Evolutionary conservation across 257 asterid genomes (phyloP).

Genomic region (Lithospermum erythrorhizon): DNA sequence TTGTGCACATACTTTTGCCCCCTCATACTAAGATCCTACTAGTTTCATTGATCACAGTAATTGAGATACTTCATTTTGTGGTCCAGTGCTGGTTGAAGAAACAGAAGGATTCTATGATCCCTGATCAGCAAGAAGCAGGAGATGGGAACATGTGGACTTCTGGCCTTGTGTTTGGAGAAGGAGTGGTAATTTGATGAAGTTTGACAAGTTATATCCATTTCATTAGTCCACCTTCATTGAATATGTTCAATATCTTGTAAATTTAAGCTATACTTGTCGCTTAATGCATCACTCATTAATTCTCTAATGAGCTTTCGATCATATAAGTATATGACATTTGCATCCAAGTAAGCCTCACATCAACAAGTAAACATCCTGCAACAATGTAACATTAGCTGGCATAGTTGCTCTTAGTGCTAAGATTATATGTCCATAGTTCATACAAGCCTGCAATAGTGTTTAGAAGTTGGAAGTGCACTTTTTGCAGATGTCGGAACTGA

Average conservation of each 20-base stretch:
- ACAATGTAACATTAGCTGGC: not conserved
- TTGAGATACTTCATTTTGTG: conserved; percentile 12
- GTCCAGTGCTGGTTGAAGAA: conserved; percentile 94
- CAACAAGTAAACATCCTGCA: too few relatives aligned
- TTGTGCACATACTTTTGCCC: not conserved
- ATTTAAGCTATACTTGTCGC: too few relatives aligned
- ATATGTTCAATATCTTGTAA: not conserved
- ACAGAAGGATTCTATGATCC: conserved; percentile 66
- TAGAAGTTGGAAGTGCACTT: not conserved
- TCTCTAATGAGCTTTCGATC: not conserved
- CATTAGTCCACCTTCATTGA: not conserved
- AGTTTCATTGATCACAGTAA: too few relatives aligned
- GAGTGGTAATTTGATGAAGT: conserved; percentile 44
- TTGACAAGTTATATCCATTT: not conserved
- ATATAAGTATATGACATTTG: not conserved
- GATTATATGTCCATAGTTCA: not conserved
- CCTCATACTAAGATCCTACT: too few relatives aligned
- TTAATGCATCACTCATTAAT: too few relatives aligned
- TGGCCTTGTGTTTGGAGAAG: conserved; percentile 71
- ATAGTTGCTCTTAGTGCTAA: not conserved
- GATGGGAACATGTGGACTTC: conserved; percentile 71
- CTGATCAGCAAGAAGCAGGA: conserved; percentile 48
- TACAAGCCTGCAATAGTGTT: not conserved
- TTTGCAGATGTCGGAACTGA: not conserved
- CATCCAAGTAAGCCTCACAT: not conserved